Base-by-base conservation (phyloP, 2,329 filamentous ascomycete species). In the Annulohypoxylon truncatum region DNA sequence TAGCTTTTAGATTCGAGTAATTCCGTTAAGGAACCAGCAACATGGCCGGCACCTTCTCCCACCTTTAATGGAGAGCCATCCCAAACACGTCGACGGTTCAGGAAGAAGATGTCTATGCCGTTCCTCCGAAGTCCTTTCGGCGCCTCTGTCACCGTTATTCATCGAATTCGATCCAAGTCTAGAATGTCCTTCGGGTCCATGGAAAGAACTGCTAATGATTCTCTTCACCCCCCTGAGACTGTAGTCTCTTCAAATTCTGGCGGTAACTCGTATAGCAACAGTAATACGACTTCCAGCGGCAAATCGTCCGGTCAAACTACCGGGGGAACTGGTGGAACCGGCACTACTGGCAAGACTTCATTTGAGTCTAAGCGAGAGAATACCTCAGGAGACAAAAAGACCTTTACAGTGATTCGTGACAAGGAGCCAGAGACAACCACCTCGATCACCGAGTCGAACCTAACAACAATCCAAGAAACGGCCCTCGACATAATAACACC, bases 131-230 rank as follows among this genome's bases (percentile, higher is more conserved):
- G 71, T 13, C 76, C 79, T 26, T 71, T 79, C 18, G 79, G 82
- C 28, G 79, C 79, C n/a, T 63, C 72, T n/a, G 72, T 73, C 4
- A 84, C 82, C 1, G 77, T 83, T 4, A 78, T 85, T 20, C 80
- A 80, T 67, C 79, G 82, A 18, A 68, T 77, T 48, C 72, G 77
- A 35, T 75, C 75, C 38, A 82, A 81, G 61, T 74, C 72, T 33
- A 77, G 81, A 33, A 77, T 74, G 10, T 79, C 79, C 48, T 44
- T 78, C 26, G 76, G 75, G 50, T 79, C 80, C 6, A 63, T 76
- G 42, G 79, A 82, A 38, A 78, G 71, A 60, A 67, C 54, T 59
- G 65, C 35, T 60, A 71, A 72, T 44, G 66, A 77, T 54, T 42
- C 68, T 12, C 55, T 67, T 40, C 64, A 73, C 55, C 72, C 66